Base-by-base conservation (phyloP, 2,329 filamentous ascomycete species). In the Shiraia sp. region DNA sequence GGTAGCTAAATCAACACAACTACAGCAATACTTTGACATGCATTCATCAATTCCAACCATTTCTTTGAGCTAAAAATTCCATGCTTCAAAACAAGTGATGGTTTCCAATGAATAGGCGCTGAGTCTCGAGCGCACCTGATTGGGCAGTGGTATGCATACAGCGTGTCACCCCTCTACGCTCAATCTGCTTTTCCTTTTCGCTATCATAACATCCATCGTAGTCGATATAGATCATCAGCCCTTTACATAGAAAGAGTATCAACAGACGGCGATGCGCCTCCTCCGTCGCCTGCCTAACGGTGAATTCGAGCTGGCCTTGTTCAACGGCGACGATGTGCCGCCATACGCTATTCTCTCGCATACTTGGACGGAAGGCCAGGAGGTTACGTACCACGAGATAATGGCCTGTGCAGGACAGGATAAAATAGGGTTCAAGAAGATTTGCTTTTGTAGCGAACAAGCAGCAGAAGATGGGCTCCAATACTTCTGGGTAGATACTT, bases 261-360 rank as follows among this genome's bases (percentile, higher is more conserved):
- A 14, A 24, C 12, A 30, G 13, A 14, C 32, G 27, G 26, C 9
- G 16, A 42, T 42, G 39, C 39, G 39, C 24, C 39, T 42, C 17
- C 32, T 42, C 12, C 15, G 36, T 32, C 26, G 39, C 32, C 31
- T 30, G 16, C 39, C 24, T 14, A 4, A 14, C 32, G 32, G 39
- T 32, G 22, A 36, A 14, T 31, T 42, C 32, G 3, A 42, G 16
- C 39, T 42, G 12, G 19, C 36, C 32, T 36, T 27, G 15, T 42
- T 42, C 27, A 15, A 36, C 32, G 32, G 36, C 39, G 39, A 53
- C 38, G 16, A 31, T 23, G 13, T 34, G 17, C 38, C 32, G 9
- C 38, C 38, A 24, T 54, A 52, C 32, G 50, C 39, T 17, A 53
- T 51, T 16, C 38, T 51, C 8, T 53, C 50, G 10, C 47, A 53